These are phyloP conservation scores for Entophlyctis luteolus DNA, from an alignment of 192 early-diverging fungal genomes.

Conservation along the genomic window DNA sequence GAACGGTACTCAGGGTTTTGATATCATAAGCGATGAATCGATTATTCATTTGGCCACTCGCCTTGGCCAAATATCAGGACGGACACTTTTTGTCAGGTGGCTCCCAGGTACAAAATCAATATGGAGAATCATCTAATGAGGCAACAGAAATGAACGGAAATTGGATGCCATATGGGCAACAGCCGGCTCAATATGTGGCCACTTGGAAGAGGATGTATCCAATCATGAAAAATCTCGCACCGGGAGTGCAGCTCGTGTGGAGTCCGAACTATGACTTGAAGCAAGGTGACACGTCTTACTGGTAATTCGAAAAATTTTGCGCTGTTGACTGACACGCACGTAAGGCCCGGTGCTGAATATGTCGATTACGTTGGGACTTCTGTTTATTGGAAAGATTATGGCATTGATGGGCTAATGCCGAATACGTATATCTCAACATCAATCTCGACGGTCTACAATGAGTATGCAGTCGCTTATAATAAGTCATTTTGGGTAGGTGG, in stretches of 20 bases:
- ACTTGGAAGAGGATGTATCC: constrained; percentile 17
- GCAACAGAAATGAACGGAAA: constrained; percentile 25
- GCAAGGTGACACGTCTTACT: background rate
- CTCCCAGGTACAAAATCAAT: background rate
- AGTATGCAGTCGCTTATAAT: background rate
- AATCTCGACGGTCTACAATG: background rate
- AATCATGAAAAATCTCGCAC: background rate
- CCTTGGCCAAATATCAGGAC: background rate
- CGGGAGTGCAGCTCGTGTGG: constrained; percentile 10
- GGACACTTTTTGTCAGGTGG: constrained; percentile 12
- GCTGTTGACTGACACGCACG: background rate
- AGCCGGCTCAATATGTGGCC: background rate
- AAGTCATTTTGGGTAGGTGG: constrained; percentile 4
- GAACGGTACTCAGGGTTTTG: background rate
- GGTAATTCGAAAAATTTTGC: background rate
- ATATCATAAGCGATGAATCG: background rate
- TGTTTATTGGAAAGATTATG: constrained; percentile 25
- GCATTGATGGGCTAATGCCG: background rate
- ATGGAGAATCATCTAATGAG: background rate
- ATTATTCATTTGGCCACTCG: background rate
- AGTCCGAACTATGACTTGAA: constrained; percentile 15
- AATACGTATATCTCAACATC: background rate
- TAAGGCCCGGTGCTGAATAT: constrained; percentile 10
- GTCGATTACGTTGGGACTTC: constrained; percentile 13
- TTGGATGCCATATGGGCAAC: constrained; percentile 14